Base-by-base conservation (phyloP, 495 filamentous ascomycete species). In the Jackrogersella multiformis region DNA sequence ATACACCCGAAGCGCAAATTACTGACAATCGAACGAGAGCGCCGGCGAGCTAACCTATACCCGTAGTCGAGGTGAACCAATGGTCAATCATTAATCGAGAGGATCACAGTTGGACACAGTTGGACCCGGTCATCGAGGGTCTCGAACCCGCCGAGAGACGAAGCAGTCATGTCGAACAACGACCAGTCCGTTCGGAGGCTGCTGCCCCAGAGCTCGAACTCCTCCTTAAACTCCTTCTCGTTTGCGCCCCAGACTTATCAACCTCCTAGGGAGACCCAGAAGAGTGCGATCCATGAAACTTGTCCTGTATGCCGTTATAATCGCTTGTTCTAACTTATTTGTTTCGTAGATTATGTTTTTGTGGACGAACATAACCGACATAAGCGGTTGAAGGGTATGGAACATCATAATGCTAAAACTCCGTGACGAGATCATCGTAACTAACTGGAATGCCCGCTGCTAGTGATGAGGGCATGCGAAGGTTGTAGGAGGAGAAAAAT, bases 291-390 rank as follows among this genome's bases (percentile, higher is more conserved):
- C 34, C 52, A 46, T 52, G 59, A 57, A n/a, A 23, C 36, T 44
- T 46, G 46, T 54, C 60, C 68, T 42, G 34, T 49, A 49, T 41
- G 8, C 36, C 24, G 28, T 34, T 23, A 18, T 51, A 20, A 8
- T 23, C 54, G 24, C 23, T 44, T 54, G 21, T 66, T 71, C 49
- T 53, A 62, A 71, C 69, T 5, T 28, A 34, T 10, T 61, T 30
- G 35, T 38, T 26, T 56, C 63, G 23, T 66, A 97, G 94, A 97
- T 73, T 99, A 97, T 90, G 95, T 99, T 45, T 99, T 99, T 72
- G 95, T 99, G 52, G 96, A 99, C 77, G 95, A 99, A 78, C 94
- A 99, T 76, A 99, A 98, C 78, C 88, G 95, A 42, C 95, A 99
- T 79, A 97, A 97, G 80, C 85, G 95, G 66, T 80, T 98, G 56